Percentiles rank a stretch among this genome's conserved stretches.
Evolutionary conservation across 1,139 yeast species (phyloP).

Genomic region (Nakaseomyces bracarensis): DNA sequence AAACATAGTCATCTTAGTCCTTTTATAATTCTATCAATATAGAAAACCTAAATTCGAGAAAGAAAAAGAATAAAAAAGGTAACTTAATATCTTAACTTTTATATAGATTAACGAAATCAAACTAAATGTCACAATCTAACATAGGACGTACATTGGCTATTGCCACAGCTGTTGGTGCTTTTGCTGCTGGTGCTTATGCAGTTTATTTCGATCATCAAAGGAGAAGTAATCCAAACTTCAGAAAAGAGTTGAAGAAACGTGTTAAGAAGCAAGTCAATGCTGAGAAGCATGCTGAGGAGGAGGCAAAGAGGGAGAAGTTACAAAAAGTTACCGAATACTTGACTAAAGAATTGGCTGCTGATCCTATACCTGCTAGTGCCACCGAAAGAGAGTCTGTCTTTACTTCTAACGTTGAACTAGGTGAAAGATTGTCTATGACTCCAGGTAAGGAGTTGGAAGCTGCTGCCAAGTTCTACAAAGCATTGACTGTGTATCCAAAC

Average conservation of each 20-base stretch:
- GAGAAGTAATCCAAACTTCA: slow-evolving; percentile 73
- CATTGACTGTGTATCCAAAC: slow-evolving; percentile 88
- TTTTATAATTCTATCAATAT: neutral
- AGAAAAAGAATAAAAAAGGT: slow-evolving; percentile 10
- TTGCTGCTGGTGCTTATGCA: slow-evolving; percentile 62
- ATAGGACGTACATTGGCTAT: slow-evolving; percentile 32
- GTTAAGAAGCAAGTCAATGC: slow-evolving; percentile 51
- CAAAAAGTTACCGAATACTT: slow-evolving; percentile 55
- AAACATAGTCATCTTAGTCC: no score
- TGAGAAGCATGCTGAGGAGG: slow-evolving; percentile 49
- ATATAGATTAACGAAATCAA: no score
- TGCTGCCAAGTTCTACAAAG: slow-evolving; percentile 88
- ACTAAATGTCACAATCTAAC: slow-evolving; percentile 18
- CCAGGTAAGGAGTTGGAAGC: slow-evolving; percentile 64
- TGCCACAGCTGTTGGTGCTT: slow-evolving; percentile 47
- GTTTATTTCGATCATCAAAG: slow-evolving; percentile 87
- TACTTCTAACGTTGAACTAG: slow-evolving; percentile 74
- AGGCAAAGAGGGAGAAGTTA: slow-evolving; percentile 53
- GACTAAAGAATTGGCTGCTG: slow-evolving; percentile 51
- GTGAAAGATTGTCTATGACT: slow-evolving; percentile 58
- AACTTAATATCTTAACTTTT: no score
- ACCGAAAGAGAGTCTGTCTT: slow-evolving; percentile 60
- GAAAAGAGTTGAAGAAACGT: slow-evolving; percentile 61
- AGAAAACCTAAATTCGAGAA: neutral
- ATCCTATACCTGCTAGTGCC: slow-evolving; percentile 71